Percentiles rank a stretch among this genome's conserved stretches.
Evolutionary conservation across 768 basidiomycete species (phyloP).

Genomic region (Termitomyces heimii): DNA sequence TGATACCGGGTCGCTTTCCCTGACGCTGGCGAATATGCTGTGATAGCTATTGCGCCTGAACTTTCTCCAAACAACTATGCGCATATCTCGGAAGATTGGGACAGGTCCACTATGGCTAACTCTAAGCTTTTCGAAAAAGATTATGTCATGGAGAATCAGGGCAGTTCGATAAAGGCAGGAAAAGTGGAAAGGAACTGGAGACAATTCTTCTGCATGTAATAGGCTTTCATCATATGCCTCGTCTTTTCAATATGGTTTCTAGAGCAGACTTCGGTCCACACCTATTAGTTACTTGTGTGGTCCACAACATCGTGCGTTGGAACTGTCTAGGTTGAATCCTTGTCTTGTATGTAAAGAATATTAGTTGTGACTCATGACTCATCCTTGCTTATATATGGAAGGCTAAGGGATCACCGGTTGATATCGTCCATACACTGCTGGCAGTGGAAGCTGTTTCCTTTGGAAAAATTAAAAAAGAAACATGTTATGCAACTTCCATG

Average conservation of each 20-base stretch:
- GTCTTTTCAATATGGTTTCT: background rate
- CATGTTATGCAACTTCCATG: too few species aligned
- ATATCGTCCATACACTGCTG: too few species aligned
- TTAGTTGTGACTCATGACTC: too few species aligned
- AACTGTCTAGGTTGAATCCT: too few species aligned
- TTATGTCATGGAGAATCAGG: background rate
- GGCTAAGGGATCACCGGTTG: too few species aligned
- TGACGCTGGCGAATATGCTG: constrained; percentile 30
- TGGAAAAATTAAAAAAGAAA: too few species aligned
- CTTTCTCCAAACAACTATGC: constrained; percentile 19
- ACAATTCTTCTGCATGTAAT: constrained; percentile 1
- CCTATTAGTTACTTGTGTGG: too few species aligned
- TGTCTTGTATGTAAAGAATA: too few species aligned
- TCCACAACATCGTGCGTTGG: background rate
- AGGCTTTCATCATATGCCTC: background rate
- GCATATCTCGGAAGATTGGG: constrained; percentile 4
- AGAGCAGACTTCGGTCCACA: too few species aligned
- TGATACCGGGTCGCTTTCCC: constrained; percentile 26
- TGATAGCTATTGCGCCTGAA: constrained; percentile 30
- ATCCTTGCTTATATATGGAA: too few species aligned
- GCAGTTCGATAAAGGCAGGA: background rate
- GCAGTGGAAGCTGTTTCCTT: too few species aligned
- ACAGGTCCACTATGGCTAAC: constrained; percentile 13
- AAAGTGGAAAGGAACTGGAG: background rate
- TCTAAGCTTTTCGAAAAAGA: constrained; percentile 6